Conservation (phyloP, 495 filamentous ascomycete genomes). For the Penicillium egyptiacum region DNA sequence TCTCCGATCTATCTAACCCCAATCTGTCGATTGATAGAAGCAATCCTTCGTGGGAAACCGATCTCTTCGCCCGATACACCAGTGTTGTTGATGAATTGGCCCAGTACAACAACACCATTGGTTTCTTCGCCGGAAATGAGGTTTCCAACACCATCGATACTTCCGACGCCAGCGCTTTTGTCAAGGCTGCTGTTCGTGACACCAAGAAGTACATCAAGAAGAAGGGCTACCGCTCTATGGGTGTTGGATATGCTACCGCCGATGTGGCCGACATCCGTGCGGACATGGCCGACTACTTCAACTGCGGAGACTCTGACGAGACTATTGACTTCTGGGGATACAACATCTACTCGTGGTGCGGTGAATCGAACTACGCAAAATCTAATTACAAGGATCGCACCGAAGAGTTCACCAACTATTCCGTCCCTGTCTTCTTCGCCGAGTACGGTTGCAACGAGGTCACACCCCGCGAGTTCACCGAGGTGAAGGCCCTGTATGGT, state of each 20-base stretch:
- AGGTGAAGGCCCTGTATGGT: constrained; percentile 82
- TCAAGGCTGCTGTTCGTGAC: constrained; percentile 95
- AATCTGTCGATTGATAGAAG: constrained; percentile 78
- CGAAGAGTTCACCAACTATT: constrained; percentile 80
- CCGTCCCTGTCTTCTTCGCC: constrained; percentile 92
- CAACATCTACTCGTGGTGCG: constrained; percentile 99
- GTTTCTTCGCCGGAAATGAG: constrained; percentile 98
- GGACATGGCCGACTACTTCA: constrained; percentile 84
- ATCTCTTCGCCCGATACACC: constrained; percentile 77
- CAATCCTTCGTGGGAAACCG: constrained; percentile 70
- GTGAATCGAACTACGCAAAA: constrained; percentile 64
- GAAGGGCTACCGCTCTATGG: constrained; percentile 72
- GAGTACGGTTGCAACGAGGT: constrained; percentile 94
- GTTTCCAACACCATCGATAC: constrained; percentile 83
- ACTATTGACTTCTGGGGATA: constrained; percentile 96
- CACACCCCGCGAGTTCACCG: constrained; percentile 74
- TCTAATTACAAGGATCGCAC: constrained; percentile 82
- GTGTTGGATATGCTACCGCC: constrained; percentile 93
- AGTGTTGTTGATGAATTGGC: constrained; percentile 75
- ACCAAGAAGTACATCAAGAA: constrained; percentile 87
- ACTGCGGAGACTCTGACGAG: constrained; percentile 67
- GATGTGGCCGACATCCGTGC: constrained; percentile 79
- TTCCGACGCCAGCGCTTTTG: constrained; percentile 83
- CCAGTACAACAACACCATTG: constrained; percentile 82
- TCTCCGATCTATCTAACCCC: constrained; percentile 84